A percentile compares a stretch with the other conserved stretches of the same genome.
phyloP scores from a whole-genome alignment of 345 rosid species.

The Geranium brycei region DNA sequence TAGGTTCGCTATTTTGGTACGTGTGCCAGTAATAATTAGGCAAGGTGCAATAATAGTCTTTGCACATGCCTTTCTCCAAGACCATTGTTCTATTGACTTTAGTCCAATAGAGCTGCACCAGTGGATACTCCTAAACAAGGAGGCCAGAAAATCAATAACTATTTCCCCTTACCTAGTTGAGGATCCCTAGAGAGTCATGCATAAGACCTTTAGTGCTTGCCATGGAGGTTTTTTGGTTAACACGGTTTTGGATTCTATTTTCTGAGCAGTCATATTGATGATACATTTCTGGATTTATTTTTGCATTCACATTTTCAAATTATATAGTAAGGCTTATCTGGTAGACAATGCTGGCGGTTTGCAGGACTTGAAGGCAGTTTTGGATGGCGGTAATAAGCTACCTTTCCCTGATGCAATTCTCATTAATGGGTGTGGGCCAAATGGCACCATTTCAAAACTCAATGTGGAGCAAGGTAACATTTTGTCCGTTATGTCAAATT shows the following conservation, averaged over 20 bases:
- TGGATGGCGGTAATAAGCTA: slow-evolving; percentile 31
- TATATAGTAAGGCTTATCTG: neutral
- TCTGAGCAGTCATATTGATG: neutral
- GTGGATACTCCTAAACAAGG: no score
- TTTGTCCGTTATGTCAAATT: neutral
- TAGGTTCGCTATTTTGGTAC: no score
- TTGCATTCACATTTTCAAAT: neutral
- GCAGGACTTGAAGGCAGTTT: slow-evolving; percentile 19
- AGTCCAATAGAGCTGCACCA: no score
- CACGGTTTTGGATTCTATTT: neutral
- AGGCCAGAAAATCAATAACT: no score
- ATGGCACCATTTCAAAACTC: slow-evolving; percentile 16
- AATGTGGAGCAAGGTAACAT: slow-evolving; percentile 31
- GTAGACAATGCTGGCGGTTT: neutral
- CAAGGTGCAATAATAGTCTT: no score
- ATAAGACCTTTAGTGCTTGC: no score
- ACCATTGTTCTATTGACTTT: no score
- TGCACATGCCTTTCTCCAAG: no score
- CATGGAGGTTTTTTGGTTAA: no score
- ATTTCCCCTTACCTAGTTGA: neutral
- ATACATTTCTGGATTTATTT: no score
- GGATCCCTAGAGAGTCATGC: neutral
- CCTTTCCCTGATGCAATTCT: slow-evolving; percentile 34
- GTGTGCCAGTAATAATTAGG: no score
- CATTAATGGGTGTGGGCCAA: slow-evolving; percentile 36